Conservation (phyloP, 192 early-diverging fungal species). For the Gamsiella multidivaricata region DNA sequence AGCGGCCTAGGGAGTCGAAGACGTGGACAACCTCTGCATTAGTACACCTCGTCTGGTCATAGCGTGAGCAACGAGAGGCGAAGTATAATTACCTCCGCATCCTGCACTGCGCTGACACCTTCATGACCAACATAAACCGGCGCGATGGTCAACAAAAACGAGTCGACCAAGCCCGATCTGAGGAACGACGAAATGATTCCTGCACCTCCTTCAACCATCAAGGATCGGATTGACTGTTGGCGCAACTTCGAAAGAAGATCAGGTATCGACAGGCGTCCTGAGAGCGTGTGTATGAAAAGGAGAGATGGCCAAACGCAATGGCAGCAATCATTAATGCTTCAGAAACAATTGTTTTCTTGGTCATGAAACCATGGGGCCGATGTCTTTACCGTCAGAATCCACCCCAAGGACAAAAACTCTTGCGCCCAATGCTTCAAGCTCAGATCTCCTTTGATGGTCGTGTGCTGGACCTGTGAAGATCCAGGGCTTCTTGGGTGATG, state of each 20-base stretch:
- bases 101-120: conserved; percentile 62
- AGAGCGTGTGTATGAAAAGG: not conserved
- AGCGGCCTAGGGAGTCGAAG: conserved; percentile 14
- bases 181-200: conserved; percentile 77
- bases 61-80: no score
- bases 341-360: no score
- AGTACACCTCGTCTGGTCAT: not conserved
- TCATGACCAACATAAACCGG: conserved; percentile 73
- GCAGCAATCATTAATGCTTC: no score
- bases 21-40: not conserved
- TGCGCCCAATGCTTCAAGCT: conserved; percentile 71
- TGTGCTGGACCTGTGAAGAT: conserved; percentile 59
- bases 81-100: conserved; percentile 47
- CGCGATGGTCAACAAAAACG: conserved; percentile 76
- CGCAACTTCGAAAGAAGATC: conserved; percentile 26
- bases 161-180: conserved; percentile 53
- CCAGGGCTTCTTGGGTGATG: conserved; percentile 63
- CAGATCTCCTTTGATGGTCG: conserved; percentile 24
- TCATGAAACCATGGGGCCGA: no score
- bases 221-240: conserved; percentile 47
- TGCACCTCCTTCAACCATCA: conserved; percentile 95
- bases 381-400: conserved; percentile 39
- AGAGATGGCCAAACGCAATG: not conserved
- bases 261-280: conserved; percentile 40
- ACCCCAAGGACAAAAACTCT: conserved; percentile 57